Evolutionary conservation across 2,329 filamentous ascomycete species (phyloP).

Genomic region (Geosmithia putterillii): DNA sequence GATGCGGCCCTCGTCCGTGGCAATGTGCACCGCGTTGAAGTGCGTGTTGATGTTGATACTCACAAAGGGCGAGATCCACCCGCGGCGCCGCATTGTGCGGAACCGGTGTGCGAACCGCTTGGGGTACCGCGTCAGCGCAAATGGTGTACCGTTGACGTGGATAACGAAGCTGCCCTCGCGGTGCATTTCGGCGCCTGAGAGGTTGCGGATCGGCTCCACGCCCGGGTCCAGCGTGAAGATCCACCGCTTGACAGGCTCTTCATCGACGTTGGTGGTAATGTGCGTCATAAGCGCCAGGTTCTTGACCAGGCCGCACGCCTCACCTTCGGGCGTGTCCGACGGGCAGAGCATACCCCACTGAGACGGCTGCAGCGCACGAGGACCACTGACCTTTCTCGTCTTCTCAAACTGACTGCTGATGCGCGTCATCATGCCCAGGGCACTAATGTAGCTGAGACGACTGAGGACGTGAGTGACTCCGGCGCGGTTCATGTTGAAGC

Average conservation of each 20-base stretch:
- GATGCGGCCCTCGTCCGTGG: slow-evolving; percentile 92
- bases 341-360: slow-evolving; percentile 98
- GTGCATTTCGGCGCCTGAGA: slow-evolving; percentile 75
- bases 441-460: slow-evolving; percentile 89
- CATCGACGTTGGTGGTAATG: slow-evolving; percentile 93
- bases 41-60: slow-evolving; percentile 94
- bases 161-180: slow-evolving; percentile 75
- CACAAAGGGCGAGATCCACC: slow-evolving; percentile 89
- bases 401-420: slow-evolving; percentile 99
- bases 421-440: slow-evolving; percentile 98
- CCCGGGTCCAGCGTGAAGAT: slow-evolving; percentile 80
- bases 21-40: slow-evolving; percentile 84
- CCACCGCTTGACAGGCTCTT: slow-evolving; percentile 76
- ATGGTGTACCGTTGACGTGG: slow-evolving; percentile 89
- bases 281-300: slow-evolving; percentile 98
- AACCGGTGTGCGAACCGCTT: slow-evolving; percentile 80
- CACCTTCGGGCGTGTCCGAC: slow-evolving; percentile 95
- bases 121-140: slow-evolving; percentile 74
- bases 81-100: slow-evolving; percentile 74
- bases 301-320: slow-evolving; percentile 95
- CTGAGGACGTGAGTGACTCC: slow-evolving; percentile 95
- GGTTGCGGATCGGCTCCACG: slow-evolving; percentile 60
- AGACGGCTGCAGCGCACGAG: slow-evolving; percentile 88
- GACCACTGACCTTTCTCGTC: slow-evolving; percentile 90
- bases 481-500: slow-evolving; percentile 96